Conservation (phyloP, 2,329 filamentous ascomycete genomes). For the Fusarium succisae region DNA sequence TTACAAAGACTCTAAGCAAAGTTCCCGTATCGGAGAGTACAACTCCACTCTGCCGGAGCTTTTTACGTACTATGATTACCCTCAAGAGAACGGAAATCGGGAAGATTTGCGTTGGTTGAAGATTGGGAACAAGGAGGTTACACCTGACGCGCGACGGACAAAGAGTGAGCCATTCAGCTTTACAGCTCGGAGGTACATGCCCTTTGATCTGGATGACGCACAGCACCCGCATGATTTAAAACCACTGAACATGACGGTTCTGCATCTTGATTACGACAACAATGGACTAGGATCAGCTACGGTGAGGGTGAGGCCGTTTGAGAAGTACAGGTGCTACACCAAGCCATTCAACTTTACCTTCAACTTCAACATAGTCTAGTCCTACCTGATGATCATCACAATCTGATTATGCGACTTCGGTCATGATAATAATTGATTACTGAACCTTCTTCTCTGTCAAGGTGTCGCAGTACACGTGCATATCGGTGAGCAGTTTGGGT, state of each 20-base stretch:
- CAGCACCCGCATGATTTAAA: conserved; percentile 18
- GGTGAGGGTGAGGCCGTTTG: conserved; percentile 9
- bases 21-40: neutral
- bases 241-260: conserved; percentile 4
- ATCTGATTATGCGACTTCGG: neutral
- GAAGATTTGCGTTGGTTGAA: conserved; percentile 5
- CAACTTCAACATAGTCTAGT: conserved; percentile 3
- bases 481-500: neutral
- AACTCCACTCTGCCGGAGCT: neutral
- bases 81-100: conserved; percentile 18
- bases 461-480: rapidly evolving
- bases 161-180: conserved; percentile 11
- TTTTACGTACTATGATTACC: conserved; percentile 16
- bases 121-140: neutral
- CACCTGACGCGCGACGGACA: neutral
- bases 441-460: rapidly evolving
- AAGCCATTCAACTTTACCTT: conserved; percentile 18
- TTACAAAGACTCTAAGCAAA: conserved; percentile 25
- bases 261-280: conserved; percentile 22
- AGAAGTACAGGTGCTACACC: conserved; percentile 16
- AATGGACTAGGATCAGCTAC: conserved; percentile 17
- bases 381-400: rapidly evolving
- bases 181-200: conserved; percentile 11
- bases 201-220: conserved; percentile 13
- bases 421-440: neutral